Base-by-base conservation (phyloP, 1,284 basidiomycete genomes). In the Cryptococcus sp. region DNA sequence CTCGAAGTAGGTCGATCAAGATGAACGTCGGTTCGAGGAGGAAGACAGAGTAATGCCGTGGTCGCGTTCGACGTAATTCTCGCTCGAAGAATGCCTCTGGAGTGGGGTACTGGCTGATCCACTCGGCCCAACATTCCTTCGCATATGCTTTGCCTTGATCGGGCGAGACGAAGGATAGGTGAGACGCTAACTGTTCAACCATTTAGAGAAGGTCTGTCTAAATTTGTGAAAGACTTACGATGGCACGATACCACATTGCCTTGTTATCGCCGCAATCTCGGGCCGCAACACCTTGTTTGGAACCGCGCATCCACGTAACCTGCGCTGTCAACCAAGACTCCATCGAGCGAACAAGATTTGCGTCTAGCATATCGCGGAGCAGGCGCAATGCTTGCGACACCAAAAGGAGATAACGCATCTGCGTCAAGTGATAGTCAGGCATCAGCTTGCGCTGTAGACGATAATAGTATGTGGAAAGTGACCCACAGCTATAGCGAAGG, bases 401-500 rank as follows among this genome's bases (percentile, higher is more conserved):
- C 7, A 73, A 62, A 20, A 71, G 57, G 42, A 73, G 62, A 56
- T 65, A 65, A 19, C 72, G 72, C 38, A 63, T 59, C 68, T 73
- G 56, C 20, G 27, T 35, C 5, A 39, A 25, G 16, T 17, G 35
- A 20, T 41, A n/a, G 43, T 56, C 53, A 56, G 49, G 46, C 19
- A 19, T 27, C 19, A 7, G 41, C n/a, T 11, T 47, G 39, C 10
- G 23, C 7, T 11, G 19, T n/a, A 11, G 27, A 2, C 30, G 16
- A 5, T 35, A 27, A 22, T 5, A 35, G 15, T 19, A 45, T 22
- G 52, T 20, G n/a, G 19, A 25, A 3, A 49, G 50, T 52, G 7
- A 65, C 69, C 58, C 47, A 73, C 71, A 10, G 71, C 65, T n/a
- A 75, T 65, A 41, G 68, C 64, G 43, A 75, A 75, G 17, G 47